Conservation (phyloP, 225 moss, liverwort and hornwort species). For the Lunularia cruciata region DNA sequence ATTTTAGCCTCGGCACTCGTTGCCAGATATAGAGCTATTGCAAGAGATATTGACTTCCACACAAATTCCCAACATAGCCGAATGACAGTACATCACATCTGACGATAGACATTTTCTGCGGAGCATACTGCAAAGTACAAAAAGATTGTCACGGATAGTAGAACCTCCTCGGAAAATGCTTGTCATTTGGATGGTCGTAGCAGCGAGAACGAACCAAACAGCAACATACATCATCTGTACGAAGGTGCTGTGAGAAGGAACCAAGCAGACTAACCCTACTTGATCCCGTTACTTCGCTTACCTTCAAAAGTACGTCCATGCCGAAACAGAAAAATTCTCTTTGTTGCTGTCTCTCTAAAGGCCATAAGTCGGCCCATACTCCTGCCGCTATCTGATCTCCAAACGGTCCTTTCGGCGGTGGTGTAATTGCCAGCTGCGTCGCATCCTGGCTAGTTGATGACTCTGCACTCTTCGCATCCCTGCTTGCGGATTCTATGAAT, state of each 20-base stretch:
- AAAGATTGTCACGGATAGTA: too few species aligned
- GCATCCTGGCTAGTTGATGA: constrained; percentile 24
- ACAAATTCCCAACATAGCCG: too few species aligned
- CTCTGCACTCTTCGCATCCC: constrained; percentile 3
- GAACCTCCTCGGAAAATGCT: too few species aligned
- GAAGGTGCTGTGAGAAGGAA: neutral
- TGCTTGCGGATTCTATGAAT: constrained; percentile 29
- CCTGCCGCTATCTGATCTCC: constrained; percentile 80
- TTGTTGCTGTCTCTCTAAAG: constrained; percentile 75
- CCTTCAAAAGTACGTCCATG: constrained; percentile 98
- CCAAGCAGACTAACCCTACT: neutral
- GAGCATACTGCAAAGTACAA: too few species aligned
- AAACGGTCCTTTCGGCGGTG: constrained; percentile 26
- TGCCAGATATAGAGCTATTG: too few species aligned
- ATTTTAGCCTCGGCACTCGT: neutral
- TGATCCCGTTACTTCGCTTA: constrained; percentile 5
- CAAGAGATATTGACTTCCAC: too few species aligned
- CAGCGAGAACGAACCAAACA: too few species aligned
- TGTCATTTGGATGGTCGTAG: too few species aligned
- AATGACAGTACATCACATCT: too few species aligned
- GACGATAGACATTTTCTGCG: too few species aligned
- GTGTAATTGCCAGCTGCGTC: constrained; percentile 10
- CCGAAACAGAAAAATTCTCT: constrained; percentile 99
- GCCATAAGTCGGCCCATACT: constrained; percentile 98
- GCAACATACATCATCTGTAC: neutral